Conservation (phyloP, 192 early-diverging fungal species). For the Polychytrium aggregatum region DNA sequence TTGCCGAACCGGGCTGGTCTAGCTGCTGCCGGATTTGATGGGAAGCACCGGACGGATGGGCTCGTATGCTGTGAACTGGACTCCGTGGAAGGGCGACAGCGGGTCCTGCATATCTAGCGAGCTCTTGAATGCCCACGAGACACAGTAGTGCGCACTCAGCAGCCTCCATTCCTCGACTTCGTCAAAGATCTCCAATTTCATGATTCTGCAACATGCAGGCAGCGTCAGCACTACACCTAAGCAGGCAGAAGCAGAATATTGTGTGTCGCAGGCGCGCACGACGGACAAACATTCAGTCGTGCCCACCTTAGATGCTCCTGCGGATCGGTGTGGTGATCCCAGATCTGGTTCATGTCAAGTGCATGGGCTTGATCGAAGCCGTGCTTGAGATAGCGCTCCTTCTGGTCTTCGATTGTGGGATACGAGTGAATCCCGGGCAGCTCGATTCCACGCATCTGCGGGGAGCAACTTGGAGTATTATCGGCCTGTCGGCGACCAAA, state of each 20-base stretch:
- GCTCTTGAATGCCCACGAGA: slow-evolving; percentile 39
- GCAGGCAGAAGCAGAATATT: no score
- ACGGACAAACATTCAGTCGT: not conserved
- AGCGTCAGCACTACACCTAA: not conserved
- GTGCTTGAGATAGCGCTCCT: slow-evolving; percentile 44
- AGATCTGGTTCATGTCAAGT: slow-evolving; percentile 41
- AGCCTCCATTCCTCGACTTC: slow-evolving; percentile 87
- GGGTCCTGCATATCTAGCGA: no score
- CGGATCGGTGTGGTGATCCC: slow-evolving; percentile 18
- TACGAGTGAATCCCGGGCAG: slow-evolving; percentile 64
- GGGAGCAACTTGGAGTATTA: no score
- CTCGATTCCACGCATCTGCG: slow-evolving; percentile 57
- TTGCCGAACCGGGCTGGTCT: no score
- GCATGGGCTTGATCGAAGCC: slow-evolving; percentile 37
- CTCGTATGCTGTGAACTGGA: no score
- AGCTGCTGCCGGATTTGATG: no score
- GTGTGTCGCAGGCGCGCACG: no score
- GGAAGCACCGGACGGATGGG: no score
- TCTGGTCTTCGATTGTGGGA: slow-evolving; percentile 61
- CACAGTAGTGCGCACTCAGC: slow-evolving; percentile 75
- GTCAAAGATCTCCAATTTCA: slow-evolving; percentile 72
- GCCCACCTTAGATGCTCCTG: slow-evolving; percentile 28
- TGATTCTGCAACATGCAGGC: slow-evolving; percentile 34
- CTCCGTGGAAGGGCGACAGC: no score
- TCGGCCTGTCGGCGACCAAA: no score